These are phyloP conservation scores for Dictyophora rubrovolvata DNA, from an alignment of 768 basidiomycete genomes.

Conservation along the genomic window DNA sequence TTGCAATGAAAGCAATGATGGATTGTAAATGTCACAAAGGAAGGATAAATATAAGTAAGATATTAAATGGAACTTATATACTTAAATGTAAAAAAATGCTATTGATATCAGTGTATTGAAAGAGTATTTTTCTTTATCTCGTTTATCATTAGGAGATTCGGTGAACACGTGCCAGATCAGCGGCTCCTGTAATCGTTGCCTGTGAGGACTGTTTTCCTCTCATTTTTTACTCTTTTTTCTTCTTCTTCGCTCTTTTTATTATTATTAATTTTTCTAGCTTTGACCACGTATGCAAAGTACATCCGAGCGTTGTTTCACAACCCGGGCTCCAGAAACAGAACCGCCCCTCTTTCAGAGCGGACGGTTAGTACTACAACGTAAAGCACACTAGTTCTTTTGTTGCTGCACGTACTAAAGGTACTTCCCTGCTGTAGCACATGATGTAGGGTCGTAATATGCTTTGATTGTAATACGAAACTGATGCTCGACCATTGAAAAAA, in stretches of 20 bases:
- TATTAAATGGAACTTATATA: too few species aligned
- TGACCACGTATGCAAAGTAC: too few species aligned
- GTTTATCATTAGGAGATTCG: too few species aligned
- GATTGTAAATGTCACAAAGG: not conserved
- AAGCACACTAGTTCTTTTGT: constrained; percentile 11
- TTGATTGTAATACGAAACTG: not conserved
- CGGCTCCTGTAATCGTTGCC: too few species aligned
- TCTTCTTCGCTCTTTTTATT: too few species aligned
- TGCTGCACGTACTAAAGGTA: not conserved
- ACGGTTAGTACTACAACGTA: constrained; percentile 50
- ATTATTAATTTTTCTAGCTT: too few species aligned
- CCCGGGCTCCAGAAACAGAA: constrained; percentile 32
- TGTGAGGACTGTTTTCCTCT: too few species aligned
- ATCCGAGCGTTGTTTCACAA: constrained; percentile 22
- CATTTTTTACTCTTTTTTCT: too few species aligned
- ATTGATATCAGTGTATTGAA: too few species aligned
- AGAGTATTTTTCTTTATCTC: too few species aligned
- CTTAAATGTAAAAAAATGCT: too few species aligned
- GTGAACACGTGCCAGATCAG: too few species aligned
- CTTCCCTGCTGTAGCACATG: constrained; percentile 33
- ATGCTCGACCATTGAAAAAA: not conserved
- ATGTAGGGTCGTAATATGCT: constrained; percentile 29
- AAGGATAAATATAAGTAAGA: not conserved
- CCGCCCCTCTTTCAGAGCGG: constrained; percentile 57
- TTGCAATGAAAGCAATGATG: not conserved